Conservation (phyloP, 768 basidiomycete genomes). For the Russula vinacea region DNA sequence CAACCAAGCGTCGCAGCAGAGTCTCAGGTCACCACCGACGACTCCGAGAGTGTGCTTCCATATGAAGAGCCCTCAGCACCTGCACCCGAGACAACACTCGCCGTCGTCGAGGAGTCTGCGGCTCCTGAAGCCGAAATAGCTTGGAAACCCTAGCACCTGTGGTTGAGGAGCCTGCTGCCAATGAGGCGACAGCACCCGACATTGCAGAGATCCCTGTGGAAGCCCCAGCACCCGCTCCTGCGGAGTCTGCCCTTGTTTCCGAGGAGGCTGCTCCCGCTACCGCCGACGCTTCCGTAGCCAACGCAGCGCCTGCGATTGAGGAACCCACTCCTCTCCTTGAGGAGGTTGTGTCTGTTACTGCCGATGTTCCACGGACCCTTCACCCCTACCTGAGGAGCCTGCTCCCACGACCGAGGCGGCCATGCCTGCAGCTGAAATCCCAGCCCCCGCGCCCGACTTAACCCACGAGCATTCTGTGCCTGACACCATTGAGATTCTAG, state of each 20-base stretch:
- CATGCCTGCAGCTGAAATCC: background rate
- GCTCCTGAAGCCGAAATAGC: background rate
- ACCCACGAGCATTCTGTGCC: background rate
- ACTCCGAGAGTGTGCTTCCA: slow-evolving; percentile 2
- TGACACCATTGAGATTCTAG: background rate
- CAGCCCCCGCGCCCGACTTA: background rate
- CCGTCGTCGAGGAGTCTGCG: slow-evolving; percentile 10
- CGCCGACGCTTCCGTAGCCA: background rate
- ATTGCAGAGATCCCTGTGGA: background rate
- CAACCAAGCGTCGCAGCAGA: background rate
- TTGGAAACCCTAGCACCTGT: background rate
- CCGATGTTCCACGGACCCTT: background rate
- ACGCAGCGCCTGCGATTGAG: background rate
- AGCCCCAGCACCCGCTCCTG: background rate
- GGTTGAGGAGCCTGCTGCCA: slow-evolving; percentile 1
- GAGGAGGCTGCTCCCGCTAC: background rate
- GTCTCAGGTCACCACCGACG: background rate
- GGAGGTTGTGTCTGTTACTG: background rate
- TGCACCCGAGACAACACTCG: background rate
- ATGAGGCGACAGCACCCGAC: background rate
- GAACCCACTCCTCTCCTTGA: background rate
- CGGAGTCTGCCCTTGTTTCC: background rate
- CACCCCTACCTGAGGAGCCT: background rate
- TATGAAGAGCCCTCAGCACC: background rate
- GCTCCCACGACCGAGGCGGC: background rate